Conservation (phyloP, 2,329 filamentous ascomycete species). For the Tolypocladium album region DNA sequence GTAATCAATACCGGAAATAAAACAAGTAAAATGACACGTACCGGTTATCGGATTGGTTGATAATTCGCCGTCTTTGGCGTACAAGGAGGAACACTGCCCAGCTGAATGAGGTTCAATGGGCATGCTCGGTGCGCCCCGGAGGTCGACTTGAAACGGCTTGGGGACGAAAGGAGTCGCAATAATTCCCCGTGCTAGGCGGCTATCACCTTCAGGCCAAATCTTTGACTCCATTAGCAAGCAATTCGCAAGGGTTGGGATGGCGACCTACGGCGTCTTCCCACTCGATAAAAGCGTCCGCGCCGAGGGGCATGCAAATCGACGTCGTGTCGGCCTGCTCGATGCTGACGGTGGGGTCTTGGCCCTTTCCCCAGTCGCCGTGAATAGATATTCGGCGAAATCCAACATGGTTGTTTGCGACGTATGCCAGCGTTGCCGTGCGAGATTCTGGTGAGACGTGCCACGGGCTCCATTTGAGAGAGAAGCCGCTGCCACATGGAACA, state of each 20-base stretch:
- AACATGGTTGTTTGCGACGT: constrained; percentile 39
- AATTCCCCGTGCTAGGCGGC: constrained; percentile 37
- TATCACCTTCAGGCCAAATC: constrained; percentile 29
- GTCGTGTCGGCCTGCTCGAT: constrained; percentile 30
- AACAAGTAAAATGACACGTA: not conserved
- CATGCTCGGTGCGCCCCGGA: constrained; percentile 17
- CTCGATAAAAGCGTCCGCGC: constrained; percentile 41
- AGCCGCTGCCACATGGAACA: constrained; percentile 35
- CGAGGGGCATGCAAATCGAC: constrained; percentile 39
- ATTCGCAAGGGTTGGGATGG: too few relatives aligned
- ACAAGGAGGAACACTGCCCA: constrained; percentile 34
- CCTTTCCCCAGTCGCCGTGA: constrained; percentile 19
- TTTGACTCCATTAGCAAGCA: constrained; percentile 10
- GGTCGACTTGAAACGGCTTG: constrained; percentile 38
- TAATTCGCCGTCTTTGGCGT: constrained; percentile 20
- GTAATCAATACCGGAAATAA: not conserved
- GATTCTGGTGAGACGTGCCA: constrained; percentile 29
- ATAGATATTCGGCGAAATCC: constrained; percentile 43
- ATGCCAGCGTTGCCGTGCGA: constrained; percentile 35
- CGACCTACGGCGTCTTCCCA: constrained; percentile 40
- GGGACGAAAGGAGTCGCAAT: constrained; percentile 40
- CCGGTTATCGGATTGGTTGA: constrained; percentile 21
- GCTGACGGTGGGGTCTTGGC: constrained; percentile 23
- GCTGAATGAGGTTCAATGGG: constrained; percentile 24
- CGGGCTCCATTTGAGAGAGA: constrained; percentile 43